Conservation (phyloP, 2,329 filamentous ascomycete species). For the Phyllosticta paracitricarpa region DNA sequence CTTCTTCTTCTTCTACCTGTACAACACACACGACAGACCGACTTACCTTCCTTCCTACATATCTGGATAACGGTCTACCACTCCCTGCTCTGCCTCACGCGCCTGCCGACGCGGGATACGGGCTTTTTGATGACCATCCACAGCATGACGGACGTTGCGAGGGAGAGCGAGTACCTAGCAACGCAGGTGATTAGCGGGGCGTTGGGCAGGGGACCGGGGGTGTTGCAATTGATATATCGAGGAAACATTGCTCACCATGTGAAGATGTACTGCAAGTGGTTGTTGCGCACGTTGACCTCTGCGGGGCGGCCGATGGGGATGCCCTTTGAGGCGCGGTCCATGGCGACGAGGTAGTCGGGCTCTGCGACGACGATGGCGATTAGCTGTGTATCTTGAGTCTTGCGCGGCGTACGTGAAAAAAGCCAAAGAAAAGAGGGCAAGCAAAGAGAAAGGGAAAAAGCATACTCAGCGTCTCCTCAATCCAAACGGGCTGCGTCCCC, state of each 20-base stretch:
- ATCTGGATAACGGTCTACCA: too few relatives aligned
- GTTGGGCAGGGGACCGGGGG: too few relatives aligned
- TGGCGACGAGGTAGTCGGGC: slow-evolving; percentile 65
- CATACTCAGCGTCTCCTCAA: slow-evolving; percentile 89
- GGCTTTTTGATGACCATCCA: slow-evolving; percentile 92
- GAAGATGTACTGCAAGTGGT: slow-evolving; percentile 96
- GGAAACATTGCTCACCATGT: slow-evolving; percentile 63
- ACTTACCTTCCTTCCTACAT: too few relatives aligned
- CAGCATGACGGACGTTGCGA: slow-evolving; percentile 88
- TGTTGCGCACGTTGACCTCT: slow-evolving; percentile 90
- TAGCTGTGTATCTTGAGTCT: too few relatives aligned
- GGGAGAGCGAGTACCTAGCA: slow-evolving; percentile 69
- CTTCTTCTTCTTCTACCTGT: slow-evolving; percentile 3
- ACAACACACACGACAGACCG: not conserved
- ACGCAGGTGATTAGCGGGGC: not conserved
- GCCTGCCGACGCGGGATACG: slow-evolving; percentile 58
- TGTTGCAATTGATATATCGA: not conserved
- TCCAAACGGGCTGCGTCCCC: slow-evolving; percentile 81
- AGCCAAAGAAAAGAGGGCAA: too few relatives aligned
- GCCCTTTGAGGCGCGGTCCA: slow-evolving; percentile 67
- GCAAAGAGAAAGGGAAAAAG: slow-evolving; percentile 6
- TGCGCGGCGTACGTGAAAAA: too few relatives aligned
- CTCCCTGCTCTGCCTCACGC: slow-evolving; percentile 65
- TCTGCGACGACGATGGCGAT: slow-evolving; percentile 37
- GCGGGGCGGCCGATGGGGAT: slow-evolving; percentile 81